A percentile compares a stretch with the other conserved stretches of the same genome.
Evolutionary conservation across 768 basidiomycete genomes (phyloP).

Genomic region (Leccinum arenicola): DNA sequence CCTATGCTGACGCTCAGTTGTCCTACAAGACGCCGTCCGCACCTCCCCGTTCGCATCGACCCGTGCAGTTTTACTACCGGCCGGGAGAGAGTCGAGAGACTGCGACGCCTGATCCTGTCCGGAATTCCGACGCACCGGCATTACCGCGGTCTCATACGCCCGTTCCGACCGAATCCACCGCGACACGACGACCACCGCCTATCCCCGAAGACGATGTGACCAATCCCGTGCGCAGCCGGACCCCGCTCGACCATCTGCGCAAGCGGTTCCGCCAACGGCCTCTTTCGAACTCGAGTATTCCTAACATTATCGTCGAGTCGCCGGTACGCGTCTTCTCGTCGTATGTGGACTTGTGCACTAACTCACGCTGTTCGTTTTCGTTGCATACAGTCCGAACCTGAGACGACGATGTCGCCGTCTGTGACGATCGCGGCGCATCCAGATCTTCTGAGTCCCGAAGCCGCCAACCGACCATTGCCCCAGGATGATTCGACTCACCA

Average conservation of each 20-base stretch:
- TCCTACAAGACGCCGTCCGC: constrained; percentile 16
- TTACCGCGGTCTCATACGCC: constrained; percentile 18
- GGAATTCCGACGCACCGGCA: constrained; percentile 11
- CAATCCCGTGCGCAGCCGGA: constrained; percentile 13
- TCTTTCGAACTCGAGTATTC: constrained; percentile 35
- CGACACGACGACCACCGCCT: not conserved
- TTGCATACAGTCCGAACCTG: constrained; percentile 37
- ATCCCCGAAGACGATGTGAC: constrained; percentile 4
- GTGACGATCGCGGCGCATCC: constrained; percentile 32
- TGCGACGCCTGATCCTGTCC: constrained; percentile 25
- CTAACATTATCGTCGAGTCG: constrained; percentile 44
- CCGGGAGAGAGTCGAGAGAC: constrained; percentile 28
- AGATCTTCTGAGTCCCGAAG: constrained; percentile 44
- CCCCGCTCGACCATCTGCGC: constrained; percentile 24
- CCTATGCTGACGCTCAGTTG: constrained; percentile 6
- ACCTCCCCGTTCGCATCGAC: constrained; percentile 10
- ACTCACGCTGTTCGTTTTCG: not conserved
- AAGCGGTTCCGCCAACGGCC: constrained; percentile 30
- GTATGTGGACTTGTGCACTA: not conserved
- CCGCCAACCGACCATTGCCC: constrained; percentile 30
- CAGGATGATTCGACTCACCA: constrained; percentile 13
- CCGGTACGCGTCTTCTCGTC: constrained; percentile 35
- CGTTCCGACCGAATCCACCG: constrained; percentile 6
- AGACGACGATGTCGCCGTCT: constrained; percentile 33
- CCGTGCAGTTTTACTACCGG: constrained; percentile 20